These are phyloP conservation scores for Venturia carpophila DNA, from an alignment of 2,329 filamentous ascomycete genomes.

Conservation along the genomic window DNA sequence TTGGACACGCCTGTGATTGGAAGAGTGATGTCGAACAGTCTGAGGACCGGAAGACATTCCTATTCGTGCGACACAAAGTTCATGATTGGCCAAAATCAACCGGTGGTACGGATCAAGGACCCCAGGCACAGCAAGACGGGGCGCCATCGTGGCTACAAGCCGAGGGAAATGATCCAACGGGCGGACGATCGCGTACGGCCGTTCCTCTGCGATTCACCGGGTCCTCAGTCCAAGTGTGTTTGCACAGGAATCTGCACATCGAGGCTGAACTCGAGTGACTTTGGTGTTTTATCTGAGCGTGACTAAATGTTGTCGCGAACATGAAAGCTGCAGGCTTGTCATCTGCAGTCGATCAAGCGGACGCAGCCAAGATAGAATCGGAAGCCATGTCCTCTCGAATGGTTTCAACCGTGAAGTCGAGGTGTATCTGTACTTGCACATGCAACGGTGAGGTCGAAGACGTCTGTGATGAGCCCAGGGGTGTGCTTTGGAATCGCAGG, in stretches of 20 bases:
- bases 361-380: not conserved
- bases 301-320: not conserved
- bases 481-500: not conserved
- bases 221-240: not conserved
- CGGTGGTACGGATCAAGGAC: not conserved
- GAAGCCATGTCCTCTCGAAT: not conserved
- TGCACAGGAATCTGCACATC: not conserved
- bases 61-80: not conserved
- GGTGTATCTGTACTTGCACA: slow-evolving; percentile 8
- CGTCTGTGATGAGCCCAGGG: not conserved
- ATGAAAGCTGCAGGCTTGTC: not conserved
- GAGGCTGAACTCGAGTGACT: not conserved
- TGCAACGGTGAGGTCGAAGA: not conserved
- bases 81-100: not conserved
- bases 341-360: not conserved
- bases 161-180: not conserved
- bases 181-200: not conserved
- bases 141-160: not conserved
- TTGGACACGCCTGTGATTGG: not conserved
- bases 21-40: not conserved
- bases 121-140: not conserved
- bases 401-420: not conserved
- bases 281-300: not conserved
- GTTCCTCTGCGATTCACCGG: slow-evolving; percentile 2
- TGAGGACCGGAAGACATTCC: not conserved